Conservation (phyloP, 2,329 filamentous ascomycete genomes). For the Saccharata proteae region DNA sequence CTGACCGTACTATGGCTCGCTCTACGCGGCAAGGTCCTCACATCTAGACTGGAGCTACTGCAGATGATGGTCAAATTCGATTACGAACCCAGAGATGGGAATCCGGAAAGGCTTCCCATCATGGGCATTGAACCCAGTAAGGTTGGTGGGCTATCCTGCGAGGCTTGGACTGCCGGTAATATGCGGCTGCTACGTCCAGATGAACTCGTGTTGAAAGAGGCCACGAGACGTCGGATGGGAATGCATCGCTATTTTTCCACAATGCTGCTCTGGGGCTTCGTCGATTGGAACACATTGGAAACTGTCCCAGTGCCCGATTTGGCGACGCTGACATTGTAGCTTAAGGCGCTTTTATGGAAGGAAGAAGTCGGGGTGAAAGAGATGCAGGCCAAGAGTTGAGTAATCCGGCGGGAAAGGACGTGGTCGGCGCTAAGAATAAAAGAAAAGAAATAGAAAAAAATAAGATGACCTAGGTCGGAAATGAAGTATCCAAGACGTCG, state of each 20-base stretch:
- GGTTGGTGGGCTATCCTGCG: constrained; percentile 1
- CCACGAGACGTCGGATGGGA: constrained; percentile 3
- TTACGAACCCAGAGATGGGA: constrained; percentile 19
- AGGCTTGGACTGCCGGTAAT: constrained; percentile 5
- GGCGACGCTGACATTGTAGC: constrained; percentile 1
- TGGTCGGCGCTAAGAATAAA: too few relatives aligned
- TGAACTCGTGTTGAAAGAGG: constrained; percentile 9
- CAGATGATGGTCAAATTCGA: constrained; percentile 47
- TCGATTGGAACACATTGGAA: constrained; percentile 1
- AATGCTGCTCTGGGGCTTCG: constrained; percentile 6
- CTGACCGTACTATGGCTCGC: constrained; percentile 47
- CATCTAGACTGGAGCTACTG: constrained; percentile 39
- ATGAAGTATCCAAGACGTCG: too few relatives aligned
- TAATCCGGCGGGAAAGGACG: too few relatives aligned
- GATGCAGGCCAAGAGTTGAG: too few relatives aligned
- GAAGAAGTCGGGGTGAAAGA: too few relatives aligned
- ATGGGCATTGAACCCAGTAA: constrained; percentile 3
- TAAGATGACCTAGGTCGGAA: too few relatives aligned
- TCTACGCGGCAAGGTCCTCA: constrained; percentile 45
- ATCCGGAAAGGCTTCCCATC: neutral
- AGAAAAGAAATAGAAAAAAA: too few relatives aligned
- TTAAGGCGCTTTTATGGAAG: too few relatives aligned
- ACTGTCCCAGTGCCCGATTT: constrained; percentile 1
- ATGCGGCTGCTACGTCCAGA: constrained; percentile 9
- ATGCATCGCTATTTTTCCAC: constrained; percentile 7